Evolutionary conservation across 2,329 filamentous ascomycete genomes (phyloP), one percentile per base, ranked within the genome.

Genomic region (Lasiodiplodia sp.): DNA sequence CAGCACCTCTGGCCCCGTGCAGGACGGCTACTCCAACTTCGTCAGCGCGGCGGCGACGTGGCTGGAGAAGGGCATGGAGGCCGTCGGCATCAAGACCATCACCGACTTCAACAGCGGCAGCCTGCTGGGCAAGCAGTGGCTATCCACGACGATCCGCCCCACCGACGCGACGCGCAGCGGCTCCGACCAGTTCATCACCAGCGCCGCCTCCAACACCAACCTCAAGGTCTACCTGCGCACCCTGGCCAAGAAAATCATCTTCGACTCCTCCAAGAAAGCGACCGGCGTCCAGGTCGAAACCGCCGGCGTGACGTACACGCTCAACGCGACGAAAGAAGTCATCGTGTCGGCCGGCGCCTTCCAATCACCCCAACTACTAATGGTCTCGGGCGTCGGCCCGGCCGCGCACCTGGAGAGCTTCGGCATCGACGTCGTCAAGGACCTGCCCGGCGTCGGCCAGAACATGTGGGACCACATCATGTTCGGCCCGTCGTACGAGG

Each of bases 341-440:
- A 81, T 85, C 31, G 67, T 84, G 0, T 81, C 81, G 0, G 81
- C 81, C 0, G 82, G 82, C 23, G 75, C 77, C 1, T 82, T 82
- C 69, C 79, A 81, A 47, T 81, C 79, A 1, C 82, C 81, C 0
- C 81, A 83, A 65, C 72, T 78, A 0, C 74, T 75, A 72, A 78
- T 80, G 74, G 69, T 81, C 0, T 80, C 77, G 14, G 80, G 79
- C 7, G 72, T 81, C 25, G 80, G 81, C 4, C 74, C 74, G 12
- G 65, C 53, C 0, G 70, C 63, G 1, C 68, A 70, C 1, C 71
- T 78, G 0, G 10, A 71, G 4, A 52, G 70, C 16, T 67, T 69
- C 51, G 68, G 69, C 14, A 78, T 78, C 37, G 40, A 68, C 7
- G 67, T 77, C 2, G 56, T 78, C 12, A 56, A 70, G 0, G 71